Percentiles rank a stretch among this genome's conserved stretches.
phyloP scores from a whole-genome alignment of 352 stramenopile genomes.

The Globisporangium mamillatum region DNA sequence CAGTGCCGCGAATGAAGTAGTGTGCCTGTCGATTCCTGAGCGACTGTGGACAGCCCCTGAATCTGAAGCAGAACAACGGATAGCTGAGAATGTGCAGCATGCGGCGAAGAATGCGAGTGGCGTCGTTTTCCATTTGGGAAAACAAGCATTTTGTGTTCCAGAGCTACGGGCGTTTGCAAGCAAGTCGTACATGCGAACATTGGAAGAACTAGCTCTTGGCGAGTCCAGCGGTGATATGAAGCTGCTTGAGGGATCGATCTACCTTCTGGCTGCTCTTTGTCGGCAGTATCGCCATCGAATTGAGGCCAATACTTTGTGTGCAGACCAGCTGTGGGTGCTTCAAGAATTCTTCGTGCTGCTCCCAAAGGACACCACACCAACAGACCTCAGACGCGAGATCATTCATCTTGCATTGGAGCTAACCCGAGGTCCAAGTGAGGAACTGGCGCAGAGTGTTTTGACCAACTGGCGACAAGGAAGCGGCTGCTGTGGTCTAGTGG shows the following conservation, averaged over 20 bases:
- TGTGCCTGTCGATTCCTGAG: neutral
- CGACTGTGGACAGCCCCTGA: neutral
- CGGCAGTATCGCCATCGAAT: neutral
- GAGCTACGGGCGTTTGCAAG: neutral
- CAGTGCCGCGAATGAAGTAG: neutral
- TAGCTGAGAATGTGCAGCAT: neutral
- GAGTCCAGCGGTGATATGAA: neutral
- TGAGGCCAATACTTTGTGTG: neutral
- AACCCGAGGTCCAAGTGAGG: neutral
- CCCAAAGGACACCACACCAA: neutral
- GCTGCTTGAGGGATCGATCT: neutral
- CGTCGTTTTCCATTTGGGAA: neutral
- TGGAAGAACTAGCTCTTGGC: neutral
- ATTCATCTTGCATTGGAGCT: neutral
- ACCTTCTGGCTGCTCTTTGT: neutral
- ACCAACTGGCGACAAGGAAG: neutral
- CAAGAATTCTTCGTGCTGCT: neutral
- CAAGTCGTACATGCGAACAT: neutral
- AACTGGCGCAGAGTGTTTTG: neutral
- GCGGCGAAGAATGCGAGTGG: neutral
- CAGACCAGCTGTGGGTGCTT: constrained; percentile 1
- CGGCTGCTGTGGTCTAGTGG: neutral
- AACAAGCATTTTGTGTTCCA: neutral
- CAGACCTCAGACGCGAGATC: neutral
- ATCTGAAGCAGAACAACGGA: neutral